Evolutionary conservation across 352 stramenopile genomes (phyloP).

Genomic region (Phytophthora tentaculata): DNA sequence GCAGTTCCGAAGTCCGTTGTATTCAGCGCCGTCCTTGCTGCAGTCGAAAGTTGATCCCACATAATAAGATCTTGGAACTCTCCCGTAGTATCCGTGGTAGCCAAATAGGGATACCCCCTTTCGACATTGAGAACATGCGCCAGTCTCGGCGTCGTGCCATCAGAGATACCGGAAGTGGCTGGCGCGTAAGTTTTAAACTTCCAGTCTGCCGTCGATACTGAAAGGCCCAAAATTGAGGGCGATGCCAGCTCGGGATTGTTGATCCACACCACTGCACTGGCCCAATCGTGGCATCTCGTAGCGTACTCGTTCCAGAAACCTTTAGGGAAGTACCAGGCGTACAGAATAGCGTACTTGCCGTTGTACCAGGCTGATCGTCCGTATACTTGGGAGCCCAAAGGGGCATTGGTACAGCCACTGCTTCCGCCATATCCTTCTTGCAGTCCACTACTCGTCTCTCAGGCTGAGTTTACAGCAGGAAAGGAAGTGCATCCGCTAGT

Average conservation of each 20-base stretch:
- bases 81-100: constrained; percentile 2
- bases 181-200: constrained; percentile 13
- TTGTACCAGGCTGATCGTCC: constrained; percentile 23
- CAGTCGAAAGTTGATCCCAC: constrained; percentile 24
- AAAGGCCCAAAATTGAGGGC: constrained; percentile 14
- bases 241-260: constrained; percentile 9
- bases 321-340: constrained; percentile 30
- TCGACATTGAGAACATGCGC: constrained; percentile 9
- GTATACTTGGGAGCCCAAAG: constrained; percentile 24
- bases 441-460: constrained; percentile 15
- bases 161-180: constrained; percentile 5
- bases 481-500: constrained; percentile 7
- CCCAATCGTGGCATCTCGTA: constrained; percentile 21
- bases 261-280: constrained; percentile 22
- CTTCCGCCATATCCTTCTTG: constrained; percentile 4
- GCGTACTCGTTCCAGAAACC: constrained; percentile 12
- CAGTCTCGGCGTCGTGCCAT: constrained; percentile 14
- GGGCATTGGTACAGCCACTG: constrained; percentile 3
- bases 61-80: constrained; percentile 14
- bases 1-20: constrained; percentile 20
- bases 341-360: constrained; percentile 19
- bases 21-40: constrained; percentile 14
- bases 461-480: constrained; percentile 16
- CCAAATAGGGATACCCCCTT: constrained; percentile 8
- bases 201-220: constrained; percentile 11